Evolutionary conservation across 2,329 filamentous ascomycete species (phyloP).

Genomic region (Lachnellula willkommii): DNA sequence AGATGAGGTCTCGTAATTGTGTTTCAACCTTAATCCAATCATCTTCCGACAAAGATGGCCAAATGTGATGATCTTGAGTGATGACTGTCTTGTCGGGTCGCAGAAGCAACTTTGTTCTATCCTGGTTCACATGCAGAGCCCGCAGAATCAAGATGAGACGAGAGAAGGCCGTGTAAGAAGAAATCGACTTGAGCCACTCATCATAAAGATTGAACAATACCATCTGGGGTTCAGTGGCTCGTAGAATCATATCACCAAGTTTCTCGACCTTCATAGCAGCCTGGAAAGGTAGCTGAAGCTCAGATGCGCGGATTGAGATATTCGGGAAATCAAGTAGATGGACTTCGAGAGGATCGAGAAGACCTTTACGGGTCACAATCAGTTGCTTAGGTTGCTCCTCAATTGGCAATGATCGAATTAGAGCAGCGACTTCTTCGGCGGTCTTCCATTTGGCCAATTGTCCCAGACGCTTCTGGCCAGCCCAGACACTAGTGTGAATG

Average conservation of each 20-base stretch:
- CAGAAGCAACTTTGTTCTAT: constrained; percentile 94
- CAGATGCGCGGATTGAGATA: constrained; percentile 95
- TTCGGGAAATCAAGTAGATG: constrained; percentile 98
- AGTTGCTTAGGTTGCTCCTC: constrained; percentile 99
- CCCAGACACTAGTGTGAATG: constrained; percentile 98
- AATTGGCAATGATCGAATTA: constrained; percentile 90
- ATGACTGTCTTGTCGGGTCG: constrained; percentile 97
- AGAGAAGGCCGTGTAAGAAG: constrained; percentile 97
- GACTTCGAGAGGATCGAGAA: constrained; percentile 93
- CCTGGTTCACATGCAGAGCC: constrained; percentile 93
- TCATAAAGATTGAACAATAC: constrained; percentile 98
- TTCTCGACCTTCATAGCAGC: constrained; percentile 99
- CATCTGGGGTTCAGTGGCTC: constrained; percentile 99
- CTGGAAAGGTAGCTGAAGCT: constrained; percentile 96
- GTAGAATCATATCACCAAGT: constrained; percentile 96
- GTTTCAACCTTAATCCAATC: constrained; percentile 99
- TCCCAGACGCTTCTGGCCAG: constrained; percentile 96
- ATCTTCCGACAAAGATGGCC: constrained; percentile 89
- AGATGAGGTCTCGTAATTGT: constrained; percentile 86
- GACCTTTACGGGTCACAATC: constrained; percentile 95
- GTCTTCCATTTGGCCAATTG: constrained; percentile 99
- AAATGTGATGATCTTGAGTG: constrained; percentile 98
- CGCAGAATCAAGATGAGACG: constrained; percentile 88
- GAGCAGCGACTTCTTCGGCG: constrained; percentile 95
- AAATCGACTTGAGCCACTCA: constrained; percentile 97